Evolutionary conservation across 306 rosid genomes (phyloP).

Genomic region (Prunus mume): DNA sequence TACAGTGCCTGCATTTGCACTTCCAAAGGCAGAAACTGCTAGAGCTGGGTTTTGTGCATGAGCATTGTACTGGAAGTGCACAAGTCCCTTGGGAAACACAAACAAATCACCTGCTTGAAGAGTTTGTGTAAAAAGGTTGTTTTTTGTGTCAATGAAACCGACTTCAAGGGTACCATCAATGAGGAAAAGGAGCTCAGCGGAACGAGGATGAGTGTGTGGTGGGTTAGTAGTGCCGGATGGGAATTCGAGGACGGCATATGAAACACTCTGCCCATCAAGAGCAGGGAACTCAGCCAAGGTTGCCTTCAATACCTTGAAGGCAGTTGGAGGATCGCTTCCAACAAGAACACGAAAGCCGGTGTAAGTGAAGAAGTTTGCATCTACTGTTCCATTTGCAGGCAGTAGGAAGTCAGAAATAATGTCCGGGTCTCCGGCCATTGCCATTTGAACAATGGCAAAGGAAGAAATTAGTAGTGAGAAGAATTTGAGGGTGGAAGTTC

Average conservation of each 20-base stretch:
- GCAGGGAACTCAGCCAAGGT: not conserved
- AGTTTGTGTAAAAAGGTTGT: slow-evolving; percentile 7
- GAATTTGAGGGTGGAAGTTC: slow-evolving; percentile 1
- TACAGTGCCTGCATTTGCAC: slow-evolving; percentile 16
- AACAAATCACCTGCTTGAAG: slow-evolving; percentile 9
- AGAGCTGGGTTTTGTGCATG: not conserved
- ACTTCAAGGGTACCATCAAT: not conserved
- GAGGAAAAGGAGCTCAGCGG: slow-evolving; percentile 13
- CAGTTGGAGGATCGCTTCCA: not conserved
- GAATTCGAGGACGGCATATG: not conserved
- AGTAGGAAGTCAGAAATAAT: slow-evolving; percentile 36
- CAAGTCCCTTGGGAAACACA: slow-evolving; percentile 6
- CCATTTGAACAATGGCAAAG: slow-evolving; percentile 14
- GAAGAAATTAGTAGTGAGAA: slow-evolving; percentile 21
- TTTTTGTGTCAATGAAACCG: slow-evolving; percentile 12
- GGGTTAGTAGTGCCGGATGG: slow-evolving; percentile 1
- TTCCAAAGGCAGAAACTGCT: slow-evolving; percentile 9
- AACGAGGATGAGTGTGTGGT: slow-evolving; percentile 15
- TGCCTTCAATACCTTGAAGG: slow-evolving; percentile 20
- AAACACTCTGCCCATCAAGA: slow-evolving; percentile 11
- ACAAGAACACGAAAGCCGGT: slow-evolving; percentile 23
- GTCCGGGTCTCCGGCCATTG: slow-evolving; percentile 32
- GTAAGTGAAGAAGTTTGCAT: slow-evolving; percentile 19
- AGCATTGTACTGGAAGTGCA: slow-evolving; percentile 11
- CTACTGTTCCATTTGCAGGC: slow-evolving; percentile 13